Base-by-base conservation (phyloP, 306 rosid species). In the Lathyrus tuberosus region DNA sequence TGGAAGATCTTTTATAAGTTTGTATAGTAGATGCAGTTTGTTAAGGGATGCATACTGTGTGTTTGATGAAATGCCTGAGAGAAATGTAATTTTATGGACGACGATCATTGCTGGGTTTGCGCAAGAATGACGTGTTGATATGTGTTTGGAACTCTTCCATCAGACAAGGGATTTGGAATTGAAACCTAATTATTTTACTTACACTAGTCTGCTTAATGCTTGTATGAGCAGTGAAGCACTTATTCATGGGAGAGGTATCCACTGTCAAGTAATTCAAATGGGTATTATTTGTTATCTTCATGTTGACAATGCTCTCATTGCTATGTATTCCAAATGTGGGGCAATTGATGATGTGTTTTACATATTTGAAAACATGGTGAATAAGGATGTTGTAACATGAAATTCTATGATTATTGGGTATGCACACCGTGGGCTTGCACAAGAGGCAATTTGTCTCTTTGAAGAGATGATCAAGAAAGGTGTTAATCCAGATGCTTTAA, bases 291-390 rank as follows among this genome's bases (percentile, higher is more conserved):
- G 84, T 13, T 68, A 84, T 48, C 52, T 84, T 42, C 90, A 82
- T 63, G 46, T 88, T 53, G 68, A 79, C 0, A 93, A 90, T 76
- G 88, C 97, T 72, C 88, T 93, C 7, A 66, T 93, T 71, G 82
- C 89, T 20, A 85, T 93, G 96, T 93, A 93, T 71, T 86, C 84
- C 65, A 93, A 90, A 79, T 86, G 96, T 51, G 98, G 97, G 24
- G 82, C 73, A 44, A 73, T 90, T 65, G 75, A 69, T 28, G 89
- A 85, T 73, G 98, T 87, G 8, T n/a, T n/a, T n/a, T 65, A 8
- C 82, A 70, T 86, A 74, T 93, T 90, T 38, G 79, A 78, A 73
- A 67, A 69, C 41, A 70, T 82, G 83, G 67, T 42, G 46, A 22
- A 44, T 15, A 84, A 62, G 81, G 97, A 90, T 74, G 82, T 60